Percentiles rank a stretch among this genome's conserved stretches.
phyloP scores from a whole-genome alignment of 164 flowering plant species.

The Buxus sempervirens region DNA sequence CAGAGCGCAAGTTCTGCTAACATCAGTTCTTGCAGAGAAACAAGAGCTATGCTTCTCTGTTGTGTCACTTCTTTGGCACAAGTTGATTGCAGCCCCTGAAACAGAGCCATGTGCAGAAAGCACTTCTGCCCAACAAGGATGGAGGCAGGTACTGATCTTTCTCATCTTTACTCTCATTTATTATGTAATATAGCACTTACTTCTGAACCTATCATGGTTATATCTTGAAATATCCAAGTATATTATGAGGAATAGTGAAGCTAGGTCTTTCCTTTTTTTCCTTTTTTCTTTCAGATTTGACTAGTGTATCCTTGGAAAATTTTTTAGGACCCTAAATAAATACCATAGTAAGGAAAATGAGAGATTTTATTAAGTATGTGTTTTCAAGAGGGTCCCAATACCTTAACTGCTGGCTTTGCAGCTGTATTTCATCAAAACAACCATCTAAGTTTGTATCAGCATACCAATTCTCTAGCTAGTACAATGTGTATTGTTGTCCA shows the following conservation, averaged over 20 bases:
- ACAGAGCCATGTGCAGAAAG: conserved; percentile 79
- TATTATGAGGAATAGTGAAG: no score
- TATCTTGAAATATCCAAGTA: background rate
- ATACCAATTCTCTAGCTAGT: no score
- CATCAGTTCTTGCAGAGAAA: conserved; percentile 78
- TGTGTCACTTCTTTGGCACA: conserved; percentile 91
- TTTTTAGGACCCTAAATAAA: background rate
- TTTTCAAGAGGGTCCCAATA: background rate
- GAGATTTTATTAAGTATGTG: background rate
- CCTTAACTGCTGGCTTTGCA: no score
- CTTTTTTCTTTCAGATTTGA: no score
- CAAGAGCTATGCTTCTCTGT: conserved; percentile 90
- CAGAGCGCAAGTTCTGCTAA: conserved; percentile 63
- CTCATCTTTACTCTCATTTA: background rate
- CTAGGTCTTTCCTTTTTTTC: no score
- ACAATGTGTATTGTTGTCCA: no score
- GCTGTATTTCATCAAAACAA: no score
- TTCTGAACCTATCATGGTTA: background rate
- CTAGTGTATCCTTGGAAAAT: background rate
- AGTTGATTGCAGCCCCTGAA: conserved; percentile 87
- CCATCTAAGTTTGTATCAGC: no score
- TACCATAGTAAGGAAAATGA: background rate
- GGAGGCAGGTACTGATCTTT: conserved; percentile 78
- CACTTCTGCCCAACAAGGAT: conserved; percentile 98
- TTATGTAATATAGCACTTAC: background rate